Percentiles rank a stretch among this genome's conserved stretches.
phyloP scores from a whole-genome alignment of 306 rosid genomes.

The Amphicarpaea edgeworthii region DNA sequence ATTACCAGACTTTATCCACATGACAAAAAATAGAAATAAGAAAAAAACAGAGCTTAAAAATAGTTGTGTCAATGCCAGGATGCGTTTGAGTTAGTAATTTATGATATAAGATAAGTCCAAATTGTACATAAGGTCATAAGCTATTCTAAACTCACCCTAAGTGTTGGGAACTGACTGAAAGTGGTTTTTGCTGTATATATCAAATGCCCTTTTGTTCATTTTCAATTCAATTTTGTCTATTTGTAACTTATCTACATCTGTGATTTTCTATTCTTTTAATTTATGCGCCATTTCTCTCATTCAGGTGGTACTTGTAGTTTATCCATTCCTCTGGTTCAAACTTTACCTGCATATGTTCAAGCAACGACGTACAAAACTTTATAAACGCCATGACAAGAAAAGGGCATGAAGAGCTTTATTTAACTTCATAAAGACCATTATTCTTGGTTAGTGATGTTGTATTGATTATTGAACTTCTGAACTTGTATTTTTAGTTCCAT shows the following conservation, averaged over 20 bases:
- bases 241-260: neutral
- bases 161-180: conserved; percentile 20
- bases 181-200: conserved; percentile 29
- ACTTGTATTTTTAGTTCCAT: conserved; percentile 15
- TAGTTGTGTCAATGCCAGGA: neutral
- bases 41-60: neutral
- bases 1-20: neutral
- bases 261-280: conserved; percentile 23
- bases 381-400: conserved; percentile 63
- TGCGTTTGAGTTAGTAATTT: too few species aligned
- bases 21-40: neutral
- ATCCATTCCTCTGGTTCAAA: conserved; percentile 82
- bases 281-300: conserved; percentile 33
- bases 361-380: conserved; percentile 82
- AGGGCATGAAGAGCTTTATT: conserved; percentile 50
- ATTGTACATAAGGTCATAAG: neutral
- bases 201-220: conserved; percentile 17
- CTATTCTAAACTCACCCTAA: neutral
- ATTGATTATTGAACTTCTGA: conserved; percentile 23
- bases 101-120: neutral
- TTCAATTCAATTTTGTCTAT: conserved; percentile 17
- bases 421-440: conserved; percentile 61
- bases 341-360: conserved; percentile 88
- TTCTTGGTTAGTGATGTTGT: conserved; percentile 18
- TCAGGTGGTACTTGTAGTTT: conserved; percentile 76